Percentiles rank a stretch among this genome's conserved stretches.
These are phyloP conservation scores for Thielaviopsis musarum DNA, from an alignment of 2,329 filamentous ascomycete species.

Conservation along the genomic window DNA sequence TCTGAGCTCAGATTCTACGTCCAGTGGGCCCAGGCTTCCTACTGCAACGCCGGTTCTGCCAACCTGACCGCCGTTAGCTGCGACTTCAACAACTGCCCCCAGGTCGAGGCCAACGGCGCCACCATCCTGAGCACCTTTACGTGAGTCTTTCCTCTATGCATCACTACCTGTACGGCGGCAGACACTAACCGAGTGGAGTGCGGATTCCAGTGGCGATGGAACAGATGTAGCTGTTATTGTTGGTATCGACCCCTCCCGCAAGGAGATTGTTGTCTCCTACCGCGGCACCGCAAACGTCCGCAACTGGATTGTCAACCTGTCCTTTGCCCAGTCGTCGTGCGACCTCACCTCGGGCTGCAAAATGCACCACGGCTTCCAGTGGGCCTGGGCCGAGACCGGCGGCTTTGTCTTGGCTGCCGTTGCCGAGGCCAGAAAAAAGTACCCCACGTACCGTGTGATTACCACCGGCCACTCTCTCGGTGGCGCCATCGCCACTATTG, in stretches of 20 bases:
- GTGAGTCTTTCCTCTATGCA: conserved; percentile 2
- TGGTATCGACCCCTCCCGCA: conserved; percentile 28
- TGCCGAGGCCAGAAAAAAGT: conserved; percentile 22
- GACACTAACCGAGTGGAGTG: conserved; percentile 12
- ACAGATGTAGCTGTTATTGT: conserved; percentile 35
- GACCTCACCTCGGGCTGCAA: conserved; percentile 29
- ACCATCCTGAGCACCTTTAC: conserved; percentile 4
- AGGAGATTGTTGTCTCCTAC: conserved; percentile 42
- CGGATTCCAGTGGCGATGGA: conserved; percentile 19
- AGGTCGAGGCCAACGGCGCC: conserved; percentile 7
- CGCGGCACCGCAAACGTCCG: conserved; percentile 40
- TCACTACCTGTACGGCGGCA: not conserved
- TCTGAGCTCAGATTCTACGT: conserved; percentile 10
- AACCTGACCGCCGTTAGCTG: conserved; percentile 7
- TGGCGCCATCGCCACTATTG: conserved; percentile 45
- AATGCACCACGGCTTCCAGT: conserved; percentile 40
- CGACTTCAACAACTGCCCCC: conserved; percentile 8
- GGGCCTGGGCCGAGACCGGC: conserved; percentile 39
- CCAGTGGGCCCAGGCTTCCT: conserved; percentile 11
- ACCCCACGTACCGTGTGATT: conserved; percentile 37
- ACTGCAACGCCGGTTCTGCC: conserved; percentile 10
- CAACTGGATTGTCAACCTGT: conserved; percentile 44
- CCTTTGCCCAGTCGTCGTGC: conserved; percentile 22
- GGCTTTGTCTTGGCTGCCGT: conserved; percentile 26
- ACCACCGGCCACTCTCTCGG: conserved; percentile 55